phyloP scores from a whole-genome alignment of 805 yeast species.

The Debaryomyces castellii region DNA sequence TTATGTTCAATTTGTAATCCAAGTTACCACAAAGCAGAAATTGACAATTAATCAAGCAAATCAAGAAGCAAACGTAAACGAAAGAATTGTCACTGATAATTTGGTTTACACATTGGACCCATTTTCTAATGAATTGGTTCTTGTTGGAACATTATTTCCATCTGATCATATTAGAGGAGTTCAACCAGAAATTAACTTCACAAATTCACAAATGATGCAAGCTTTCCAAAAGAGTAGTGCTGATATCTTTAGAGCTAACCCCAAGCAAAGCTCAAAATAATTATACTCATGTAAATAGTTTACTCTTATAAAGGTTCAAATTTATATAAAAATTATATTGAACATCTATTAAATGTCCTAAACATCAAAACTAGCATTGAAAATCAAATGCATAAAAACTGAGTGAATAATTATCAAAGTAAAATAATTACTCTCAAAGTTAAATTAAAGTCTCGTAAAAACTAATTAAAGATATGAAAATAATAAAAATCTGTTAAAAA shows the following conservation, averaged over 20 bases:
- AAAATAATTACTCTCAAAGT: too few species aligned
- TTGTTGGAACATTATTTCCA: conserved; percentile 42
- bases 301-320: background rate
- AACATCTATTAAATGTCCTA: background rate
- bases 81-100: conserved; percentile 33
- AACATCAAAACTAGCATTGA: background rate
- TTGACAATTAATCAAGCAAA: conserved; percentile 25
- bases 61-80: conserved; percentile 17
- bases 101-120: conserved; percentile 42
- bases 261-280: conserved; percentile 12
- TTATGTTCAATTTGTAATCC: conserved; percentile 38
- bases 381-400: too few species aligned
- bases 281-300: conserved; percentile 3
- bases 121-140: conserved; percentile 33
- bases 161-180: conserved; percentile 36
- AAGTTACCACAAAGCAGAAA: conserved; percentile 37
- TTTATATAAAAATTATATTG: background rate
- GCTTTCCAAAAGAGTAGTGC: conserved; percentile 33
- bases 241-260: conserved; percentile 42
- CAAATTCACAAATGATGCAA: conserved; percentile 18
- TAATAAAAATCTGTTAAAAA: background rate
- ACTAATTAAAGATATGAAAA: background rate
- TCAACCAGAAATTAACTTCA: conserved; percentile 30
- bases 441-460: too few species aligned
- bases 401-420: background rate